Percentiles rank a stretch among this genome's conserved stretches.
phyloP scores from a whole-genome alignment of 1,139 yeast genomes.

The Hansenula sp. region DNA sequence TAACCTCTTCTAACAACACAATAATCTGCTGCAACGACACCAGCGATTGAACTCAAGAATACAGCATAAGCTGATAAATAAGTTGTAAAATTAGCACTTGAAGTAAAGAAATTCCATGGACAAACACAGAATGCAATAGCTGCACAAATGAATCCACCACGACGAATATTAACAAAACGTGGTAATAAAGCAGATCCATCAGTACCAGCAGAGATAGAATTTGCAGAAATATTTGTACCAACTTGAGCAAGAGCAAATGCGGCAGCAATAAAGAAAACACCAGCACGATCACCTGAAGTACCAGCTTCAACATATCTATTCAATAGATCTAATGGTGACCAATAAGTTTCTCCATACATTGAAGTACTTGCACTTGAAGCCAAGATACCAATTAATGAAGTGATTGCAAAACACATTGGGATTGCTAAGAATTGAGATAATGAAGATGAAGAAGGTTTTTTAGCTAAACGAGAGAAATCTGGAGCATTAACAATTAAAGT shows the following conservation, averaged over 20 bases:
- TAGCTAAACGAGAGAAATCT: conserved; percentile 83
- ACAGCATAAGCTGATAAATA: conserved; percentile 84
- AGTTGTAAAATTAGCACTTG: conserved; percentile 75
- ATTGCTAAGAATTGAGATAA: conserved; percentile 59
- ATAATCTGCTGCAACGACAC: conserved; percentile 76
- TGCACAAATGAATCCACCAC: conserved; percentile 82
- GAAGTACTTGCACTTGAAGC: conserved; percentile 78
- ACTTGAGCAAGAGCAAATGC: conserved; percentile 83
- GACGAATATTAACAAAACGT: conserved; percentile 69
- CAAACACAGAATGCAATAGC: conserved; percentile 70
- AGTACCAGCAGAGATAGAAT: conserved; percentile 86
- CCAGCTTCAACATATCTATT: conserved; percentile 58
- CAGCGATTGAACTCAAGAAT: conserved; percentile 82
- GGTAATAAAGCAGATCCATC: conserved; percentile 86
- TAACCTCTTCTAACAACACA: conserved; percentile 73
- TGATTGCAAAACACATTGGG: conserved; percentile 73
- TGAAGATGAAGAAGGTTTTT: conserved; percentile 41
- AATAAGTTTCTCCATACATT: conserved; percentile 65
- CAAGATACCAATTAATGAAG: conserved; percentile 81
- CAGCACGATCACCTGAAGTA: conserved; percentile 74
- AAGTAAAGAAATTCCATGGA: conserved; percentile 82
- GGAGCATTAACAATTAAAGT: conserved; percentile 86
- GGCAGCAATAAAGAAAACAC: conserved; percentile 73
- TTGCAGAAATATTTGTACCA: conserved; percentile 91
- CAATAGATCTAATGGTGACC: conserved; percentile 85